Conservation (phyloP, 2,329 filamentous ascomycete species). For the Phaeosphaeriaceae sp. region DNA sequence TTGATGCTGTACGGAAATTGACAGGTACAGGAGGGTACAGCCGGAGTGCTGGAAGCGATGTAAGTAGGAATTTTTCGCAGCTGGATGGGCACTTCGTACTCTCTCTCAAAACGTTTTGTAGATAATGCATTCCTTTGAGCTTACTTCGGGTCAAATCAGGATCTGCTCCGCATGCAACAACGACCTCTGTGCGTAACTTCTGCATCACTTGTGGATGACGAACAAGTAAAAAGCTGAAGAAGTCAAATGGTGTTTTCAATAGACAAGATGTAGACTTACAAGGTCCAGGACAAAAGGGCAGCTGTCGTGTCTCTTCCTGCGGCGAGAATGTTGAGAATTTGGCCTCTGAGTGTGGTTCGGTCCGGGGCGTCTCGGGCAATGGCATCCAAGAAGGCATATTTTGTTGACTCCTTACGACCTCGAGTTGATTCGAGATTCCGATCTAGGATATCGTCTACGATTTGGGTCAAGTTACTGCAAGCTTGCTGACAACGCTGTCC, state of each 20-base stretch:
- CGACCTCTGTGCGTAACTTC: conserved; percentile 43
- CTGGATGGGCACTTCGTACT: too few relatives aligned
- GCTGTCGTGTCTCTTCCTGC: conserved; percentile 60
- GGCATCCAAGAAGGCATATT: too few relatives aligned
- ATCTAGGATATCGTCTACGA: too few relatives aligned
- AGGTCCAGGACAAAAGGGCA: conserved; percentile 52
- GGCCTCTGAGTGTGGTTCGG: conserved; percentile 15
- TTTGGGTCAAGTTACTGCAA: too few relatives aligned
- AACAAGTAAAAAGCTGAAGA: background rate
- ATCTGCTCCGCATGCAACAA: conserved; percentile 47
- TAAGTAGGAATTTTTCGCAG: too few relatives aligned
- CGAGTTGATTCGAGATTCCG: too few relatives aligned
- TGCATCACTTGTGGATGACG: conserved; percentile 42
- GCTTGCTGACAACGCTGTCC: too few relatives aligned
- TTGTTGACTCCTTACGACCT: too few relatives aligned
- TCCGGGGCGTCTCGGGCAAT: too few relatives aligned
- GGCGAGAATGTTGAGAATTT: conserved; percentile 59
- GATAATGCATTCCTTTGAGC: conserved; percentile 18
- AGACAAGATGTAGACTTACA: conserved; percentile 11
- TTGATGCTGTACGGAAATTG: conserved; percentile 26
- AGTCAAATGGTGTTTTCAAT: too few relatives aligned
- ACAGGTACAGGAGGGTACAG: conserved; percentile 28
- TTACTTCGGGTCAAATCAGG: conserved; percentile 6
- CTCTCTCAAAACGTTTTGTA: conserved; percentile 33
- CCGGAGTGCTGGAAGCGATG: conserved; percentile 11